Base-by-base conservation (phyloP, 257 asterid species). In the Penstemon barbatus region DNA sequence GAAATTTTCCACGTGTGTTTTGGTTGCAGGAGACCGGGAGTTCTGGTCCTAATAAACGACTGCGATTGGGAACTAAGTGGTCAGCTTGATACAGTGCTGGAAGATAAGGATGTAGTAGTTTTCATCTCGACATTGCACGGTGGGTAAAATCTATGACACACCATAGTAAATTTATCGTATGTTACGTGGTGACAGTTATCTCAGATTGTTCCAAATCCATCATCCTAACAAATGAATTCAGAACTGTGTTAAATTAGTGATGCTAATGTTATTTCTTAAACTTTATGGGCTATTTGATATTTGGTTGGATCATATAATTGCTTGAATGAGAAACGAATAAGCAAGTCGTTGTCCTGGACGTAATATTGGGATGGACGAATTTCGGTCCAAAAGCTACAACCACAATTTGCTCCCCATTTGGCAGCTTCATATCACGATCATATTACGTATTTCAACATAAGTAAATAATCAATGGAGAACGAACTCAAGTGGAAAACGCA, bases 61-160 rank as follows among this genome's bases (percentile, higher is more conserved):
- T 85, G 92, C 7, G 96, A 89, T 58, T 89, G 96, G 97, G 97
- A 92, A 74, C 89, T 92, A 62, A 87, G 93, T 10, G 97, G 97
- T 9, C 98, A 92, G 81, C 95, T 92, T 3, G 96, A 90, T 65
- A 83, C 97, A 0, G 75, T 76, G 45, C 82, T 92, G 44, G 96
- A 92, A 63, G 97, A 92, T 61, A 86, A 86, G 67, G 97, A 92
- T 51, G 81, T 69, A 0, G 82, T 92, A 8, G 96, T 92, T 68
- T 92, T 92, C 84, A 92, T 92, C 79, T 92, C 98, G 59, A 92
- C 98, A 0, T 74, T 92, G 74, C 98, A 92, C 39, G 98, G 98
- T 18, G 98, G 98, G 74, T 92, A 79, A 76, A 65, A 19, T 36
- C 3, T 36, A 19, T 43, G 4, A 7, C 51, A 4, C 37, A 58